Base-by-base conservation (phyloP, 2,329 filamentous ascomycete species). In the Trichophyton rubrum region DNA sequence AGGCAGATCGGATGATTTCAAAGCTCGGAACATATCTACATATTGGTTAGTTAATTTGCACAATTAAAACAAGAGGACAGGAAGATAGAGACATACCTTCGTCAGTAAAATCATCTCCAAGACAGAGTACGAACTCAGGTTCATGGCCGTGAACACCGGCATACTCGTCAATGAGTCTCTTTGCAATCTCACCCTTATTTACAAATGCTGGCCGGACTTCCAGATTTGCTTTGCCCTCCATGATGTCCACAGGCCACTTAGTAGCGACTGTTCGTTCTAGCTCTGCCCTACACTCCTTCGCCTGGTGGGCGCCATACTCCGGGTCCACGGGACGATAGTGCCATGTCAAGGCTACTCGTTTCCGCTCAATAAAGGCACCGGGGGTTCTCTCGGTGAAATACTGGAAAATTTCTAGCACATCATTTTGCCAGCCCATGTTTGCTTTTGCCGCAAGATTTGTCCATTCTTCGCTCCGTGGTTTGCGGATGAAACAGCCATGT, bases 201-300 rank as follows among this genome's bases (percentile, higher is more conserved):
- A 99, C 90, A 69, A 95, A 96, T 0, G 86, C 91, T 30, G 92
- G 92, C n/a, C 93, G 86, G 35, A 97, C 92, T 74, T 99, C 93
- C 27, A 99, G 80, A 71, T 97, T 97, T 63, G 92, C 92, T 77
- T 97, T 99, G 67, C 93, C 93, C 0, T 85, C 83, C 90, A 97
- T 97, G 62, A 99, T 90, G 68, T 97, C 92, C 2, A 97, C 89
- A 56, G 96, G 90, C 82, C 87, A 96, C 64, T 84, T 84, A 70
- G 85, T 87, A 58, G 78, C 85, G 0, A 96, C 87, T 0, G 85
- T 89, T 3, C 80, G 78, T 71, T 95, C 87, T 15, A 99, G 82
- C 65, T 91, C 84, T 71, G 87, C 87, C 65, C 90, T 86, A 69
- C 90, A 95, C 71, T 91, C 86, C 24, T 81, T 82, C 3, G 91